These are phyloP conservation scores for Trypanosoma boissoni DNA, from an alignment of 208 protist species.

Conservation along the genomic window DNA sequence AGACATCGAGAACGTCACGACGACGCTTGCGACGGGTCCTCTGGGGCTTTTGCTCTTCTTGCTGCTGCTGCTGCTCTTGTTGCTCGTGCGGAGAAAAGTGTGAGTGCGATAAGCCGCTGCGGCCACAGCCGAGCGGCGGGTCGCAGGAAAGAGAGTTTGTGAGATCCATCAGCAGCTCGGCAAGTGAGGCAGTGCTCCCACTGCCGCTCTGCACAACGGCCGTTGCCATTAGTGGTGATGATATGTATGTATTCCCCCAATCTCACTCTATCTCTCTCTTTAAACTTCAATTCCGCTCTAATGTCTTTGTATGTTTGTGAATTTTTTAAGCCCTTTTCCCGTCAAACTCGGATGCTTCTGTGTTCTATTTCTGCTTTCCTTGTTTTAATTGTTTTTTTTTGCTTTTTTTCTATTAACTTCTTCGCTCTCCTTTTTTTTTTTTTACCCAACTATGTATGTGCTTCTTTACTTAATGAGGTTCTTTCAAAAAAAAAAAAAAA, in stretches of 20 bases:
- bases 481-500: background rate
- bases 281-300: too few relatives aligned
- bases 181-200: background rate
- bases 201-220: background rate
- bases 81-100: too few relatives aligned
- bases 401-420: background rate
- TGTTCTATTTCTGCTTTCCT: background rate
- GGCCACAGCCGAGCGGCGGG: background rate
- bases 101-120: too few relatives aligned
- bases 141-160: background rate
- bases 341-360: too few relatives aligned
- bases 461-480: background rate
- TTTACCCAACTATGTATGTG: background rate
- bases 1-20: constrained; percentile 20
- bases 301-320: too few relatives aligned
- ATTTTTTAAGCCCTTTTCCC: too few relatives aligned
- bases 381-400: background rate
- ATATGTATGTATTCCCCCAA: background rate
- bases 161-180: background rate
- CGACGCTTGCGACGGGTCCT: constrained; percentile 15
- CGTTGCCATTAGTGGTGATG: background rate
- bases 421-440: background rate
- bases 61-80: background rate
- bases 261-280: background rate
- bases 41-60: background rate